These are phyloP conservation scores for Suhomyces chickasaworum DNA, from an alignment of 1,139 yeast species.

Conservation along the genomic window DNA sequence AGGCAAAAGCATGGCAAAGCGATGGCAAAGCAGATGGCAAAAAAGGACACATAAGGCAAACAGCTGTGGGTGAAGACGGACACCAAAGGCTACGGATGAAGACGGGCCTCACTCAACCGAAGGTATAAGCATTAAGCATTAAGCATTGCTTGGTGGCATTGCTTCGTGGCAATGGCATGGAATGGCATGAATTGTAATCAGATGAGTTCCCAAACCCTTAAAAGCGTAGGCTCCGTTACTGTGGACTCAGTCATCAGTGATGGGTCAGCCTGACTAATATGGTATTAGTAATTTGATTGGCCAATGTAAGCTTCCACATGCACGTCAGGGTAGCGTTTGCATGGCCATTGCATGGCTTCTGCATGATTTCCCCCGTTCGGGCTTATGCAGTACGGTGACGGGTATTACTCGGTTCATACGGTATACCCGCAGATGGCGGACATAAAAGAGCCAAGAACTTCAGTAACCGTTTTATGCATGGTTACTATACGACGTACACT, in stretches of 20 bases:
- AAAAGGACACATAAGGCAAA: no score
- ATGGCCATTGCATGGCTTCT: not conserved
- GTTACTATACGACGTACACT: not conserved
- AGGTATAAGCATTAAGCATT: no score
- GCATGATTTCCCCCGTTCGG: slow-evolving; percentile 5
- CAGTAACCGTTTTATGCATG: slow-evolving; percentile 1
- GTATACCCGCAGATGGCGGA: not conserved
- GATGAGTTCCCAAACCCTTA: not conserved
- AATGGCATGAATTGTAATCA: not conserved
- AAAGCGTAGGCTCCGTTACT: not conserved
- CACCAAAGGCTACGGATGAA: no score
- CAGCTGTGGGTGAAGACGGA: no score
- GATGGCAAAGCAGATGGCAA: no score
- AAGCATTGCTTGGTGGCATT: no score
- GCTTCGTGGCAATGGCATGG: no score
- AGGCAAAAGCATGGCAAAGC: no score
- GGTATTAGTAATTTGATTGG: not conserved
- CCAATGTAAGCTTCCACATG: not conserved
- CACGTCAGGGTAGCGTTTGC: not conserved
- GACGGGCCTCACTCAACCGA: no score
- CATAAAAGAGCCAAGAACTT: slow-evolving; percentile 2
- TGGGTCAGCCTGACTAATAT: not conserved
- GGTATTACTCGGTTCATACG: not conserved
- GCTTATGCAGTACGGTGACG: slow-evolving; percentile 1
- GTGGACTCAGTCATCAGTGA: not conserved